Evolutionary conservation across 768 basidiomycete genomes (phyloP).

Genomic region (Lentinula lateritia): DNA sequence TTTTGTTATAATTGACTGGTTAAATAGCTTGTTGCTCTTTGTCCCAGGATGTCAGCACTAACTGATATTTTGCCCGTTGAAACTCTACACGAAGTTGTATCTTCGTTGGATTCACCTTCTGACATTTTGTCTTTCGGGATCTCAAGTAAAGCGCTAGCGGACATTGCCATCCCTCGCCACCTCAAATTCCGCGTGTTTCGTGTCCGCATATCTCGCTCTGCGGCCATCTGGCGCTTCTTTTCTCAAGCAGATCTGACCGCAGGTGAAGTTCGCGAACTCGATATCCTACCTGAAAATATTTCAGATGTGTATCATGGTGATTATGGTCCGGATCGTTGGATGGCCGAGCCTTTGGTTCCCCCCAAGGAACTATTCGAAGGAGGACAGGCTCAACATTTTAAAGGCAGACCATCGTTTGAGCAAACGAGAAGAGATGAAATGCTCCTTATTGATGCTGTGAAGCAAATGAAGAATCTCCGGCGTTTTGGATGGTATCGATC

Average conservation of each 20-base stretch:
- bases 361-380: not conserved
- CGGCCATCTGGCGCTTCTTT: not conserved
- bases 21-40: not conserved
- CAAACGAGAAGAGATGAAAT: not conserved
- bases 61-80: not conserved
- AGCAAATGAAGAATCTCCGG: not conserved
- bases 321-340: conserved; percentile 2
- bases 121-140: not conserved
- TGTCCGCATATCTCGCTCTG: not conserved
- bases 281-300: not conserved
- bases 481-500: not conserved
- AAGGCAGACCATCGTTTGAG: not conserved
- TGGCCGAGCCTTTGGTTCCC: not conserved
- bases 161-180: not conserved
- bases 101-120: not conserved
- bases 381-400: not conserved
- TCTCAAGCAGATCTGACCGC: not conserved
- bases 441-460: not conserved
- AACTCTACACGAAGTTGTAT: not conserved
- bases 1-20: not conserved
- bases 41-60: not conserved
- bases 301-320: not conserved
- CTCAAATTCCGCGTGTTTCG: not conserved
- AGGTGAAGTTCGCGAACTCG: not conserved
- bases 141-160: not conserved